Evolutionary conservation across 2,329 filamentous ascomycete genomes (phyloP).

Genomic region (Ceratocystis variospora): DNA sequence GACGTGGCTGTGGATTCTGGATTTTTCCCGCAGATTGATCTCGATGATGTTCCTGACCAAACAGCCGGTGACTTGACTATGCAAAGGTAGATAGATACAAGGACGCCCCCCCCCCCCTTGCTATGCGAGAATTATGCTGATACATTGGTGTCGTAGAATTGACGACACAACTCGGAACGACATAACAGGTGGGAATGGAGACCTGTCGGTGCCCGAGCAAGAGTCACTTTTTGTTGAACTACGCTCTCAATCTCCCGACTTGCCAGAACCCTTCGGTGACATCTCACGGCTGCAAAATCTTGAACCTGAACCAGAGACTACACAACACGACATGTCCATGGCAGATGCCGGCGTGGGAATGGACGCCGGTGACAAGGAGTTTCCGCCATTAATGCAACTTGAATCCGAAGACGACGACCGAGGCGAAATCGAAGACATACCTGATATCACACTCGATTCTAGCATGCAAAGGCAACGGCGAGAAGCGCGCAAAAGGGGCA

Average conservation of each 20-base stretch:
- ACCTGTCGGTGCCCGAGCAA: conserved; percentile 11
- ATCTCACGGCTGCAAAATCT: conserved; percentile 15
- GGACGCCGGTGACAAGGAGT: background rate
- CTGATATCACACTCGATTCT: conserved; percentile 9
- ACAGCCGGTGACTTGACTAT: conserved; percentile 31
- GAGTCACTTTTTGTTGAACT: background rate
- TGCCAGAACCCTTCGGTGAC: conserved; percentile 16
- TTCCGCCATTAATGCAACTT: conserved; percentile 14
- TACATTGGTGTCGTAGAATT: conserved; percentile 21
- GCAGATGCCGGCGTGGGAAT: background rate
- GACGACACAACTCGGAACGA: conserved; percentile 24
- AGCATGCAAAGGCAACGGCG: conserved; percentile 9
- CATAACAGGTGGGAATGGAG: conserved; percentile 11
- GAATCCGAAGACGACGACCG: conserved; percentile 17
- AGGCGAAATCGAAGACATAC: conserved; percentile 15
- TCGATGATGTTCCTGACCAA: conserved; percentile 31
- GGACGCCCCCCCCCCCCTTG: background rate
- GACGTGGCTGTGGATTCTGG: conserved; percentile 35
- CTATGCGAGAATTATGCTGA: background rate
- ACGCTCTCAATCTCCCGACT: conserved; percentile 13
- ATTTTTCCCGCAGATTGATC: conserved; percentile 37
- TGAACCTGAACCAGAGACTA: conserved; percentile 3
- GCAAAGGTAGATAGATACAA: conserved; percentile 31
- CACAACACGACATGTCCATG: conserved; percentile 12
- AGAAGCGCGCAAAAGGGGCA: conserved; percentile 29